These are phyloP conservation scores for Viola pubescens DNA, from an alignment of 441 rosid genomes.

Conservation along the genomic window DNA sequence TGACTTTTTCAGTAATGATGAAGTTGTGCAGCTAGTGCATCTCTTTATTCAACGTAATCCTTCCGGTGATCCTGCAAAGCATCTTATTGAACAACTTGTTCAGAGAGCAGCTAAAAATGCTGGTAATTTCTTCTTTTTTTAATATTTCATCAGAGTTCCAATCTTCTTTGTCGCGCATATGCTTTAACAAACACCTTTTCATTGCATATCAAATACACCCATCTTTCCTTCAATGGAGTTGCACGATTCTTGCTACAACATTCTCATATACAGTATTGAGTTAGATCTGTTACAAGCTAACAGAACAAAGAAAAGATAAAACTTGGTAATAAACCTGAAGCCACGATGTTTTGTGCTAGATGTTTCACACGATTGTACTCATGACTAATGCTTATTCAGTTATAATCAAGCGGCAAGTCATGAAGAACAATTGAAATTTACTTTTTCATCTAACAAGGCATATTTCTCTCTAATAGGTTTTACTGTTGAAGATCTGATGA, in stretches of 20 bases:
- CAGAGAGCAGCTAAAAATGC: slow-evolving; percentile 60
- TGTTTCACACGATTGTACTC: neutral
- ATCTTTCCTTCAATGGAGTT: neutral
- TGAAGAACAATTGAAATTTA: neutral
- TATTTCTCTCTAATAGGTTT: slow-evolving; percentile 33
- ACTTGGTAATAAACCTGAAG: neutral
- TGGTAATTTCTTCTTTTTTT: slow-evolving; percentile 31
- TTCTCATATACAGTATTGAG: too few relatives aligned
- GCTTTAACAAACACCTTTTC: neutral
- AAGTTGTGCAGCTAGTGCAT: slow-evolving; percentile 47
- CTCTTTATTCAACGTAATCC: slow-evolving; percentile 40
- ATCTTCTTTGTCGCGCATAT: neutral
- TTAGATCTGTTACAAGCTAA: too few relatives aligned
- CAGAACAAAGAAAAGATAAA: neutral
- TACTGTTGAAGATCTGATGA: slow-evolving; percentile 61
- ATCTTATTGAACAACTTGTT: slow-evolving; percentile 54
- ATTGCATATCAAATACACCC: neutral
- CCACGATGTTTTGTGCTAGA: neutral
- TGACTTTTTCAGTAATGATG: slow-evolving; percentile 68
- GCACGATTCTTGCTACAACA: neutral
- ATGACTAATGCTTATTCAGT: neutral
- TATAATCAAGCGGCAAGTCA: neutral
- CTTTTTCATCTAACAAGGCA: neutral
- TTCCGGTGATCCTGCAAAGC: slow-evolving; percentile 71
- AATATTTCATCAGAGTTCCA: neutral